These are phyloP conservation scores for Xylaria sp. DNA, from an alignment of 2,329 filamentous ascomycete genomes.

Conservation along the genomic window DNA sequence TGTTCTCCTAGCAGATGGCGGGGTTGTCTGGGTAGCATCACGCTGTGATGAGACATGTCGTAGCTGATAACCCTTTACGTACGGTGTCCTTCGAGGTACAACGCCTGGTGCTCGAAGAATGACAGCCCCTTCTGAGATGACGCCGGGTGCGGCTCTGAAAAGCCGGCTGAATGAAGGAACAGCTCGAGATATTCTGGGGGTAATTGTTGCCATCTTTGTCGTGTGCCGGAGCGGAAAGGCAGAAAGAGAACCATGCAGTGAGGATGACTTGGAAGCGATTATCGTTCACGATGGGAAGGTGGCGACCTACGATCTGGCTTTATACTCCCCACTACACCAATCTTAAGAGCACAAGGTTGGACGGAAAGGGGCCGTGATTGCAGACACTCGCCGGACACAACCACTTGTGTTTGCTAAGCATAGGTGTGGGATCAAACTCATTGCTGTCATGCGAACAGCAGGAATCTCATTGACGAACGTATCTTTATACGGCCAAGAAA, in stretches of 20 bases:
- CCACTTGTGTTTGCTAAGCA: constrained; percentile 12
- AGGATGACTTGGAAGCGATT: neutral
- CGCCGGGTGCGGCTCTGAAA: constrained; percentile 35
- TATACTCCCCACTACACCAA: constrained; percentile 28
- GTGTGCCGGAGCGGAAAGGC: neutral
- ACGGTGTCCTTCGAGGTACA: constrained; percentile 18
- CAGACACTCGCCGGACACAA: constrained; percentile 10
- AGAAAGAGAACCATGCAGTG: neutral
- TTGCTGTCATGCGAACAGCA: constrained; percentile 30
- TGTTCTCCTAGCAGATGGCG: constrained; percentile 28
- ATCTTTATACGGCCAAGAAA: constrained; percentile 5
- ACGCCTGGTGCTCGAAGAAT: constrained; percentile 28
- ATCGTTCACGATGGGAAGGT: constrained; percentile 3
- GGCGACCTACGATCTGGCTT: constrained; percentile 19
- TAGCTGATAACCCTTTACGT: constrained; percentile 22
- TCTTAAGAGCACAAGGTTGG: constrained; percentile 9
- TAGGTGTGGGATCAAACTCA: constrained; percentile 16
- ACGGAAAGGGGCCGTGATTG: constrained; percentile 14
- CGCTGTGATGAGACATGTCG: constrained; percentile 25
- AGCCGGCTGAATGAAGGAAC: constrained; percentile 39
- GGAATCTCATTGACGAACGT: constrained; percentile 19
- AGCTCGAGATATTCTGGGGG: constrained; percentile 40
- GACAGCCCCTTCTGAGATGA: constrained; percentile 30
- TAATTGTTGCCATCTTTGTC: constrained; percentile 40
- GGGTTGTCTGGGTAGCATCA: constrained; percentile 5